phyloP scores from a whole-genome alignment of 2,329 filamentous ascomycete species.

The Thermochaetoides dissita region DNA sequence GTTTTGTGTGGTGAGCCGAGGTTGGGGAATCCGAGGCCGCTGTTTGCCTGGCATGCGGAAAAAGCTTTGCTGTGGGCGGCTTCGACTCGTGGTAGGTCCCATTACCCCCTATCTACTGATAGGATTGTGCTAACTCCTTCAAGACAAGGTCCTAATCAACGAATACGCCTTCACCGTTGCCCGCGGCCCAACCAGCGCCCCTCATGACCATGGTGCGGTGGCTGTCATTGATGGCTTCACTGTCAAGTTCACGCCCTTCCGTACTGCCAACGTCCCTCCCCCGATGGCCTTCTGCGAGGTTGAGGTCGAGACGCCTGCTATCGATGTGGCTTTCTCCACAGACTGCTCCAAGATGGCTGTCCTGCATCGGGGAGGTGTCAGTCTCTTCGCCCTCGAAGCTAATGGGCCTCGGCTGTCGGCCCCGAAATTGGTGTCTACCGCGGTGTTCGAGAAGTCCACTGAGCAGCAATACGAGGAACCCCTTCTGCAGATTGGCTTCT shows the following conservation, averaged over 20 bases:
- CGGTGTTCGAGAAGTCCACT: constrained; percentile 2
- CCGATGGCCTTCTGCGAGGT: constrained; percentile 82
- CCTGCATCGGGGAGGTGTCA: constrained; percentile 51
- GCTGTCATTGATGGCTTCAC: constrained; percentile 70
- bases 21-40: constrained; percentile 15
- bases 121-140: constrained; percentile 3
- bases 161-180: constrained; percentile 56
- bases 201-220: constrained; percentile 64
- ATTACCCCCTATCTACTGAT: not conserved
- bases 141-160: constrained; percentile 37
- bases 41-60: constrained; percentile 71
- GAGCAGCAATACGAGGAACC: constrained; percentile 8
- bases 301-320: constrained; percentile 42
- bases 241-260: constrained; percentile 74
- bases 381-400: constrained; percentile 56
- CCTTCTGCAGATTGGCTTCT: constrained; percentile 20
- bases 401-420: constrained; percentile 36
- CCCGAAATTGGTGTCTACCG: constrained; percentile 24
- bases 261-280: constrained; percentile 73
- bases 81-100: constrained; percentile 28
- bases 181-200: constrained; percentile 55
- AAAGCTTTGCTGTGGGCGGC: constrained; percentile 55
- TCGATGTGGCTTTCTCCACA: constrained; percentile 62
- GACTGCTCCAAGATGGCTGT: constrained; percentile 55
- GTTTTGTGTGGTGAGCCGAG: constrained; percentile 32